Evolutionary conservation across 2,329 filamentous ascomycete species (phyloP), one percentile per base, ranked within the genome.

Genomic region (Ceratocystis ficicola): DNA sequence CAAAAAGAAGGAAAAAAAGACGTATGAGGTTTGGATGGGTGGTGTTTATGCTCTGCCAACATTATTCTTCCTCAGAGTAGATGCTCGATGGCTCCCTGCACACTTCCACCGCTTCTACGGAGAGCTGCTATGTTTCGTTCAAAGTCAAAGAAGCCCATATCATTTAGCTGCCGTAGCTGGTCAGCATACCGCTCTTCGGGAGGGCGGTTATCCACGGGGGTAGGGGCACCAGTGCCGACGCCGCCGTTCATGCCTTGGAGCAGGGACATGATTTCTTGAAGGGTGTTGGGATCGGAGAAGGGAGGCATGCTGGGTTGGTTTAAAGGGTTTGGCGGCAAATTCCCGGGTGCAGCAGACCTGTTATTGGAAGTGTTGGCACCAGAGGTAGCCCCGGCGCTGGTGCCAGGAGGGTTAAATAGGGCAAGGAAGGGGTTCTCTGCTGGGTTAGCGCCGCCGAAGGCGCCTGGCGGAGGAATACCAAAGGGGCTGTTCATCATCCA

Each of bases 121-220:
- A 99, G 77, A 4, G 94, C 94, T 66, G 88, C 86, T 41, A 99
- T 85, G 71, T 99, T 99, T 70, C 89, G 80, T 64, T 99, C 93
- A 73, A 97, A 99, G 73, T 99, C 92, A 74, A 86, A 96, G 77
- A 99, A 99, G 2, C 94, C 94, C 94, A 99, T 99, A 70, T 97
- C 94, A 74, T 99, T 99, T 69, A 99, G 78, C 77, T 97, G 91
- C 68, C 90, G 82, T 62, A 99, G 79, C 76, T 99, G 93, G 41
- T 89, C 86, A 2, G 89, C 91, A 71, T 96, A 99, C 67, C 90
- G 81, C 76, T 97, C 94, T 79, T 99, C 94, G 0, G 94, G 93
- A 3, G 94, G 92, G 69, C 93, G 83, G 72, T 82, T 95, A 76
- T 99, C 94, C 2, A 82, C 76, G 4, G 90, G 88, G 20, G 83